Evolutionary conservation across 345 rosid species (phyloP), one percentile per base, ranked within the genome.

Genomic region (Punica granatum): DNA sequence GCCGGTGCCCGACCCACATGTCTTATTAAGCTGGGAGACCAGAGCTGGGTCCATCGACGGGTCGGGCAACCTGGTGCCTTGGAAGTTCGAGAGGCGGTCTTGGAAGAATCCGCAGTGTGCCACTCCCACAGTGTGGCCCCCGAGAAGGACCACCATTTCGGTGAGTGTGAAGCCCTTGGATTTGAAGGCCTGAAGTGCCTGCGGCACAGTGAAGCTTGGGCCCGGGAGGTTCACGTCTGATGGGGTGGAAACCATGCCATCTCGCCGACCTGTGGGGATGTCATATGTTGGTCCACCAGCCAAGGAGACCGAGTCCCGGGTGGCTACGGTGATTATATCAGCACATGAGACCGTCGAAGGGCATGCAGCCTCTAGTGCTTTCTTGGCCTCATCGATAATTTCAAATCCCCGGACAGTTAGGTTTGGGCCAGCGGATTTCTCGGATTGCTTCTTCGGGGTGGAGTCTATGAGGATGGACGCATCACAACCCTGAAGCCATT

Each of bases 71-170:
- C 81, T 78, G 0, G 85, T 73, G 15, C 85, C 86, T 44, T 70
- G 74, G 42, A 82, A 88, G 60, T 75, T 43, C 0, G 74, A 56
- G n/a, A 86, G 76, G 28, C 98, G 75, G 64, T 83, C 89, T 0
- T 36, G 37, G 65, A 92, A 82, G 72, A 86, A 80, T 66, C 80
- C 75, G 54, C 96, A 92, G 36, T 85, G 94, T 0, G 80, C 79
- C 46, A 79, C 73, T n/a, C 92, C 96, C n/a, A 89, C 88, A 0
- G 93, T 79, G 69, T 92, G 96, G 10, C 80, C 93, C 43, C 96
- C 96, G 48, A 90, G 69, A 19, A 87, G 96, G 56, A 85, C 78
- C n/a, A 79, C 87, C 94, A 89, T 89, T 0, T 89, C 92, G 25
- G 71, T 60, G 21, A 78, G 36, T 6, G 64, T 77, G 63, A 89